These are phyloP conservation scores for Pseudognaphalium luteoalbum DNA, from an alignment of 129 eudicot species.

Conservation along the genomic window DNA sequence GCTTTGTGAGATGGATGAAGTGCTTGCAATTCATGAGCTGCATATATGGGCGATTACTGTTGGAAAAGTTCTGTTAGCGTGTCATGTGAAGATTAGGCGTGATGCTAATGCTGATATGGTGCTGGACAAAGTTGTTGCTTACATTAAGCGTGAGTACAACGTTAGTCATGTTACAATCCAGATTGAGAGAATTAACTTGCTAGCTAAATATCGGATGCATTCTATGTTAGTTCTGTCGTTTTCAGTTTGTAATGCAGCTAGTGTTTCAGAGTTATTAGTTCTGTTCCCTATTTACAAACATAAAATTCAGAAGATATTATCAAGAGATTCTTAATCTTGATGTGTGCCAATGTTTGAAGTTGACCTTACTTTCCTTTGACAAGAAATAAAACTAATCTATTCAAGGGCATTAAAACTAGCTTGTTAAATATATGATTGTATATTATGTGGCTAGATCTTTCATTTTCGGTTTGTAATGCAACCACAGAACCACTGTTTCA, in stretches of 20 bases:
- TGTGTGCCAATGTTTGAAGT: no score
- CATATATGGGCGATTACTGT: conserved; percentile 84
- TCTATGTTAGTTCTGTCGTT: no score
- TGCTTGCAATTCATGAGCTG: conserved; percentile 67
- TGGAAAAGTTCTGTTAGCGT: conserved; percentile 59
- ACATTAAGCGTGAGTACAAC: conserved; percentile 59
- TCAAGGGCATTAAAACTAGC: no score
- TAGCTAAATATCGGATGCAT: no score
- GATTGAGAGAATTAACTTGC: conserved; percentile 40
- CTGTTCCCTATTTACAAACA: no score
- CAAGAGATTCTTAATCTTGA: no score
- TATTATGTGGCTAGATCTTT: neutral
- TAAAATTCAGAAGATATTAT: no score
- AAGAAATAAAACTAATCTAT: no score
- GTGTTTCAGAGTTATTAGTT: no score
- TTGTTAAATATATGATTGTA: neutral
- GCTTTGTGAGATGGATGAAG: conserved; percentile 64
- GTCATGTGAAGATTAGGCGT: conserved; percentile 66
- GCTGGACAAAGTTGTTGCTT: conserved; percentile 62
- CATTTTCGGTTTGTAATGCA: neutral
- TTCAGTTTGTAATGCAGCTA: no score
- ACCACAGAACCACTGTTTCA: no score
- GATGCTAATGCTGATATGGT: conserved; percentile 68
- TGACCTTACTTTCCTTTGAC: no score
- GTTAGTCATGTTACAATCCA: conserved; percentile 74